phyloP scores from a whole-genome alignment of 2,329 filamentous ascomycete species.

The Aspergillus fischeri region DNA sequence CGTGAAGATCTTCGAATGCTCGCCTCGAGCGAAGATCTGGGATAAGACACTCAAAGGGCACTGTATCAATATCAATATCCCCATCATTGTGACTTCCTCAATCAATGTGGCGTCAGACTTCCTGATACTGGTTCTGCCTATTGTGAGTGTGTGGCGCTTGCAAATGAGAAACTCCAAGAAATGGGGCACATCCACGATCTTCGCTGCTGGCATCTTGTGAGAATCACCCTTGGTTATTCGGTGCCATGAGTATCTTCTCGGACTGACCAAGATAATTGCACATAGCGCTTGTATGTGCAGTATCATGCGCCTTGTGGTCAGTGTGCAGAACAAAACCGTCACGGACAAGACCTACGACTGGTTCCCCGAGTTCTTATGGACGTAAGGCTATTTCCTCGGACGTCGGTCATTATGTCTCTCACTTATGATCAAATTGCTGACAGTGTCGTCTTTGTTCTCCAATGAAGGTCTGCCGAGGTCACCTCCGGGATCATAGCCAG shows the following conservation, averaged over 20 bases:
- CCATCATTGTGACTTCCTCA: constrained; percentile 16
- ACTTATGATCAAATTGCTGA: neutral
- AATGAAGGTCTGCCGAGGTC: constrained; percentile 20
- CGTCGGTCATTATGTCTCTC: neutral
- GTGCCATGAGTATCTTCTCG: neutral
- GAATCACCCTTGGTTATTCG: neutral
- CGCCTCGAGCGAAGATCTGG: constrained; percentile 22
- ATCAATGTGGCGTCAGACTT: constrained; percentile 24
- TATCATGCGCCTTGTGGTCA: constrained; percentile 20
- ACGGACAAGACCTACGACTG: constrained; percentile 21
- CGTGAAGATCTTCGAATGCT: constrained; percentile 25
- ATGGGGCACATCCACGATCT: constrained; percentile 18
- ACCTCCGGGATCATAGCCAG: constrained; percentile 22
- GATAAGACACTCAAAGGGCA: constrained; percentile 12
- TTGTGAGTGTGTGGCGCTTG: constrained; percentile 19
- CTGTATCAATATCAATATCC: constrained; percentile 22
- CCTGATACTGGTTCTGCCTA: constrained; percentile 20
- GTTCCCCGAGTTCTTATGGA: constrained; percentile 24
- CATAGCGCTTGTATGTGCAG: constrained; percentile 20
- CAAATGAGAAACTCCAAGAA: constrained; percentile 17
- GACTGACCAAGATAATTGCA: neutral
- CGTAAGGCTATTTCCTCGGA: constrained; percentile 11
- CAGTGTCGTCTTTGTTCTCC: neutral
- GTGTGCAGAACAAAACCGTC: constrained; percentile 13
- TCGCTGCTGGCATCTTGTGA: constrained; percentile 21